Evolutionary conservation across 2,329 filamentous ascomycete species (phyloP).

Genomic region (Trichophyton schoenleinii): DNA sequence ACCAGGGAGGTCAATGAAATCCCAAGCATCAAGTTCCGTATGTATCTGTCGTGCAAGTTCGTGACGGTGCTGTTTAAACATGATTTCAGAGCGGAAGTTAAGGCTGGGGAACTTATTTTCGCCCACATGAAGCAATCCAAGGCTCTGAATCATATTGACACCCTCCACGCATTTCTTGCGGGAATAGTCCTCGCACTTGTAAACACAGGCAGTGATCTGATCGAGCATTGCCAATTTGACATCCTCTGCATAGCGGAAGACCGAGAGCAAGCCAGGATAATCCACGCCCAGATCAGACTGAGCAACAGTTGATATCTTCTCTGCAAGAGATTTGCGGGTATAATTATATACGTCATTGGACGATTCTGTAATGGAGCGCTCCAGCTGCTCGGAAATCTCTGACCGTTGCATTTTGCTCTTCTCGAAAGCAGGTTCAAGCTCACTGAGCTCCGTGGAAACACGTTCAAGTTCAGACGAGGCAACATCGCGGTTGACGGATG

Average conservation of each 20-base stretch:
- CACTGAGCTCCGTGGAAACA: constrained; percentile 64
- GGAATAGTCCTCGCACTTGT: constrained; percentile 73
- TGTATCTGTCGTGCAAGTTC: constrained; percentile 72
- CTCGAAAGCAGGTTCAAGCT: constrained; percentile 76
- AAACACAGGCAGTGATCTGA: constrained; percentile 68
- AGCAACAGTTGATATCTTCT: constrained; percentile 64
- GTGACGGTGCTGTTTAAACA: constrained; percentile 81
- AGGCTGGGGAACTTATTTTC: constrained; percentile 68
- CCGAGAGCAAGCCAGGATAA: constrained; percentile 74
- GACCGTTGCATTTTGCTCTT: constrained; percentile 66
- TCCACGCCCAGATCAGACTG: constrained; percentile 66
- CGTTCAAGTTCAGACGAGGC: constrained; percentile 74
- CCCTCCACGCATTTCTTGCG: constrained; percentile 63
- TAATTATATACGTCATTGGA: constrained; percentile 77
- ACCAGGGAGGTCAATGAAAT: constrained; percentile 81
- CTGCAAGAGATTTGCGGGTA: constrained; percentile 61
- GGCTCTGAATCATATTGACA: constrained; percentile 75
- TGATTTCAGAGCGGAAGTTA: constrained; percentile 78
- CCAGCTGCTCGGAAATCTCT: constrained; percentile 69
- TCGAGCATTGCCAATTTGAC: constrained; percentile 85
- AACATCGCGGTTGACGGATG: constrained; percentile 75
- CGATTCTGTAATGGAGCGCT: constrained; percentile 69
- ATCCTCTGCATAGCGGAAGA: constrained; percentile 87
- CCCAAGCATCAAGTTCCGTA: constrained; percentile 73
- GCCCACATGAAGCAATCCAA: constrained; percentile 78